These are phyloP conservation scores for Lentinula edodes DNA, from an alignment of 768 basidiomycete genomes.

Conservation along the genomic window DNA sequence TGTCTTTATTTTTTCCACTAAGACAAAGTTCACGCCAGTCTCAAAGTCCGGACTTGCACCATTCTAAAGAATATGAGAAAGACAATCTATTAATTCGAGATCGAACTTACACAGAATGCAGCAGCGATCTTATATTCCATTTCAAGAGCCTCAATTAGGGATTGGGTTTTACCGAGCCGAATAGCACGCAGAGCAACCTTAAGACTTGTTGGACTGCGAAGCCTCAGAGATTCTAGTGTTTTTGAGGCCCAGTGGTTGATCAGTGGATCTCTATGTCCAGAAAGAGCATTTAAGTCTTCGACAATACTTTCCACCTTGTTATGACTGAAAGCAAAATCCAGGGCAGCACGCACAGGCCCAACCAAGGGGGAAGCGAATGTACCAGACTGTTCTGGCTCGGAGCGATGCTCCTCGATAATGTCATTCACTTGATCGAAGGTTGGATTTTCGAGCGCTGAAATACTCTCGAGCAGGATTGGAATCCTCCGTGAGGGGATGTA, in stretches of 20 bases:
- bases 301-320: conserved; percentile 70
- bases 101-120: conserved; percentile 75
- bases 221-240: conserved; percentile 56
- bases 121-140: conserved; percentile 88
- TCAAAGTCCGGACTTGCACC: conserved; percentile 80
- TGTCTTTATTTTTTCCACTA: conserved; percentile 33
- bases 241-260: conserved; percentile 70
- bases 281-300: conserved; percentile 42
- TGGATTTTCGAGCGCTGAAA: conserved; percentile 52
- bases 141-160: conserved; percentile 61
- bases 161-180: conserved; percentile 58
- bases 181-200: conserved; percentile 84
- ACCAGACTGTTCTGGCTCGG: conserved; percentile 59
- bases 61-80: conserved; percentile 35
- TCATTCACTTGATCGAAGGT: conserved; percentile 34
- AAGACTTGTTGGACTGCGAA: conserved; percentile 87
- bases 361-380: conserved; percentile 39
- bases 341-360: conserved; percentile 63
- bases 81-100: neutral
- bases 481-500: conserved; percentile 77
- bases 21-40: conserved; percentile 72
- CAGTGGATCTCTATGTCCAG: conserved; percentile 30
- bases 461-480: conserved; percentile 60
- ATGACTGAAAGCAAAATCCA: conserved; percentile 77
- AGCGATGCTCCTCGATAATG: conserved; percentile 68